Evolutionary conservation across 2,329 filamentous ascomycete species (phyloP), one percentile per base, ranked within the genome.

Genomic region (Fusarium stilboides): DNA sequence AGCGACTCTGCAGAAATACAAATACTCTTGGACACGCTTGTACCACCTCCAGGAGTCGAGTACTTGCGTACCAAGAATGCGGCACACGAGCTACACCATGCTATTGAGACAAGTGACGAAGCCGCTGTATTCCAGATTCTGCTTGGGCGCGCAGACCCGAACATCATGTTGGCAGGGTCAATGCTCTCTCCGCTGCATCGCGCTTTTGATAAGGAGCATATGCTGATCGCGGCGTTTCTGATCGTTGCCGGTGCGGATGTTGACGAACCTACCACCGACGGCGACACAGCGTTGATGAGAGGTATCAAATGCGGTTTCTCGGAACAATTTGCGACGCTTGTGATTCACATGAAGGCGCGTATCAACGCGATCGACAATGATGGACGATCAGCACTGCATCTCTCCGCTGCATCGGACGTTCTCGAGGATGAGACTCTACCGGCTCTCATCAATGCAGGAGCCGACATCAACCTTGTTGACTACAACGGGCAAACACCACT

Each of bases 1-100:
- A 75, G 73, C 19, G 73, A 75, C 49, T 75, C 73, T 34, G 58
- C 73, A 10, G 72, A 75, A 24, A 75, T 75, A n/a, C 73, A 75
- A 50, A 40, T 75, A 24, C 70, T 75, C 22, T 54, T 75, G 20
- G 73, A 75, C 31, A 75, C 73, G 13, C 70, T 75, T 37, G 71
- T 75, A 8, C 70, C 72, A 31, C 66, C 67, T n/a, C 67, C 68
- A 10, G 69, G 55, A 34, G 61, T 70, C 9, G 34, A 54, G n/a
- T 75, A 75, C 44, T 57, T 63, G 39, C 66, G 54, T 50, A 72
- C 62, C 17, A 62, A 64, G 26, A 62, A 74, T 47, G 47, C 63
- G 31, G 73, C 73, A 26, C 63, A 73, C 24, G 57, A 74, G 22
- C 46, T 75, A 13, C 73, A 75, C 55, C 55, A 60, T 20, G 73